Evolutionary conservation across 768 basidiomycete species (phyloP).

Genomic region (Rossbeevera mucosa): DNA sequence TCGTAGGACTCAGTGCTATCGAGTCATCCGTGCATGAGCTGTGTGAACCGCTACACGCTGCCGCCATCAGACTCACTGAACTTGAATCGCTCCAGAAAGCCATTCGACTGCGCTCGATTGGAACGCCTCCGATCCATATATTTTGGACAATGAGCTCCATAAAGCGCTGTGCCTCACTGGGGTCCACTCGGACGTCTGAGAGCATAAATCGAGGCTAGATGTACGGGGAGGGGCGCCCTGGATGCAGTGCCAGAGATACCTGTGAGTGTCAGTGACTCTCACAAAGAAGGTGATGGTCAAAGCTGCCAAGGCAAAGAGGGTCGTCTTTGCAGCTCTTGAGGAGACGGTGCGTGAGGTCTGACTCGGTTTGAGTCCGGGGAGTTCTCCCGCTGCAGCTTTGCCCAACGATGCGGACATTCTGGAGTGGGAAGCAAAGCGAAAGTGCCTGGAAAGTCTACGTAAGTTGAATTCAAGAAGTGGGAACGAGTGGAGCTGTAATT

Average conservation of each 20-base stretch:
- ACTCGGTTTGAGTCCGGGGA: constrained; percentile 12
- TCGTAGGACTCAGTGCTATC: constrained; percentile 51
- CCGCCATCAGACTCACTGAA: constrained; percentile 36
- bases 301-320: constrained; percentile 15
- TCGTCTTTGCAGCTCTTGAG: constrained; percentile 8
- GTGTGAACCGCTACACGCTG: not conserved
- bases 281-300: constrained; percentile 15
- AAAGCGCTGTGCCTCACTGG: constrained; percentile 33
- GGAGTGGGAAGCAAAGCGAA: not conserved
- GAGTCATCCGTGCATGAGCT: constrained; percentile 4
- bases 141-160: constrained; percentile 30
- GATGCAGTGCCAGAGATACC: constrained; percentile 6
- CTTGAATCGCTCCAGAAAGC: constrained; percentile 37
- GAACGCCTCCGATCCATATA: constrained; percentile 35
- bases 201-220: constrained; percentile 24
- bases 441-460: not conserved
- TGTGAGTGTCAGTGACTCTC: not conserved
- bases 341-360: not conserved
- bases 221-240: not conserved
- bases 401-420: constrained; percentile 12
- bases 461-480: not conserved
- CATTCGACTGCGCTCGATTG: constrained; percentile 31
- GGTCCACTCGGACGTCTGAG: constrained; percentile 31
- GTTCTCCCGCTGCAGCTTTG: constrained; percentile 4
- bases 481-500: not conserved